Evolutionary conservation across 2,329 filamentous ascomycete genomes (phyloP).

Genomic region (Pseudogymnoascus sp.): DNA sequence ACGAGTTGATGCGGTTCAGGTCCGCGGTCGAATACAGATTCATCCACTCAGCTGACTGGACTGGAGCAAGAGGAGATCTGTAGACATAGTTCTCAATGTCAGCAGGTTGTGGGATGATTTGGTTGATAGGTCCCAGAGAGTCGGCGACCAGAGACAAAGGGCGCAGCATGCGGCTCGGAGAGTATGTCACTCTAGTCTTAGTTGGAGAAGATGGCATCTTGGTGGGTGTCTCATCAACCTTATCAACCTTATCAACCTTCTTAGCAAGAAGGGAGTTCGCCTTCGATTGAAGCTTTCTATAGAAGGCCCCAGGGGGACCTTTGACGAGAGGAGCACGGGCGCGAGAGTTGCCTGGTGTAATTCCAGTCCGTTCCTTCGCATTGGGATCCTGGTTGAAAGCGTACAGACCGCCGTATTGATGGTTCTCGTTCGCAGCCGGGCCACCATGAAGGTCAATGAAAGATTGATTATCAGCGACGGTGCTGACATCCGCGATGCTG

Average conservation of each 20-base stretch:
- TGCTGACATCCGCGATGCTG: background rate
- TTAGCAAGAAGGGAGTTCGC: constrained; percentile 11
- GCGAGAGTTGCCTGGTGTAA: background rate
- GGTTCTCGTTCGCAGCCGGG: background rate
- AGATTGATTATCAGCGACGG: background rate
- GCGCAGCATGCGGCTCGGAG: constrained; percentile 1
- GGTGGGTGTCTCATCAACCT: background rate
- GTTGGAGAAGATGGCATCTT: background rate
- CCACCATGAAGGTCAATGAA: background rate
- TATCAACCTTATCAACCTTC: background rate
- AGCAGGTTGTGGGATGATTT: background rate
- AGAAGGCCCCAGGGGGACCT: constrained; percentile 25
- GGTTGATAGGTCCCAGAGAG: constrained; percentile 1
- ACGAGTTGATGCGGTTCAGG: constrained; percentile 17
- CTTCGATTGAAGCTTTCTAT: constrained; percentile 21
- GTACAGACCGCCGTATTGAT: background rate
- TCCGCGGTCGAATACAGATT: constrained; percentile 24
- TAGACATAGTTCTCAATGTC: constrained; percentile 22
- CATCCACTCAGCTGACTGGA: constrained; percentile 23
- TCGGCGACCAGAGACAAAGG: background rate
- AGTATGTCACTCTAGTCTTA: background rate
- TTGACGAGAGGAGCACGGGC: constrained; percentile 19
- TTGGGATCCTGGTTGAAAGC: background rate
- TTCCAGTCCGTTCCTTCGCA: background rate
- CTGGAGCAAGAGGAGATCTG: constrained; percentile 27